phyloP scores from a whole-genome alignment of 257 asterid genomes.

The Solanum tarijense region DNA sequence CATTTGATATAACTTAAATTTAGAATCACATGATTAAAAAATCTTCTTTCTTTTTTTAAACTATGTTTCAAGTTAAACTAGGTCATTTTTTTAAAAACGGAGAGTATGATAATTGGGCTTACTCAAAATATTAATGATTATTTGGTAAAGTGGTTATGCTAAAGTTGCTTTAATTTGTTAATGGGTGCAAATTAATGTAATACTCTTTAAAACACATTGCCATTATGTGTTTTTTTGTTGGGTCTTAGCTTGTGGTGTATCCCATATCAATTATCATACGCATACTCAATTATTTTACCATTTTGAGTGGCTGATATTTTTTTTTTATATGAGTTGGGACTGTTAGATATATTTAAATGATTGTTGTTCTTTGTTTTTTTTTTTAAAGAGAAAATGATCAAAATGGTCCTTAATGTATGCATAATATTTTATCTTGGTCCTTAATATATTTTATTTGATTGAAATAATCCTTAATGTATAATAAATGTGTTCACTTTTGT shows the following conservation, averaged over 20 bases:
- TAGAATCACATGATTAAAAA: too few species aligned
- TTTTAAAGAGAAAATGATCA: not conserved
- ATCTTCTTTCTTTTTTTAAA: too few species aligned
- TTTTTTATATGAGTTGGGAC: not conserved
- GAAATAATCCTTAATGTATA: not conserved
- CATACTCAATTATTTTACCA: not conserved
- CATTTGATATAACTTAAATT: too few species aligned
- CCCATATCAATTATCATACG: not conserved
- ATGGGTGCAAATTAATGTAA: not conserved
- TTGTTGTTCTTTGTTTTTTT: not conserved
- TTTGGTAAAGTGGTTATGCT: not conserved
- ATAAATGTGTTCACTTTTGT: too few species aligned
- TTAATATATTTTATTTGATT: too few species aligned
- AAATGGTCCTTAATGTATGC: not conserved
- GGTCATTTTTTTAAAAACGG: too few species aligned
- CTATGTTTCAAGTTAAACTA: too few species aligned
- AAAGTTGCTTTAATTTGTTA: not conserved
- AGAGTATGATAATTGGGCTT: not conserved
- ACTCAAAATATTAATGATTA: not conserved
- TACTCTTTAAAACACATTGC: not conserved
- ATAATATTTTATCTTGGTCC: not conserved
- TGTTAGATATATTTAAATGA: not conserved
- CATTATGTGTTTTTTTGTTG: not conserved
- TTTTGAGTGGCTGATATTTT: not conserved
- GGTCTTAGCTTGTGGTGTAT: not conserved